These are phyloP conservation scores for Stachybotrys elegans DNA, from an alignment of 2,329 filamentous ascomycete species.

Conservation along the genomic window DNA sequence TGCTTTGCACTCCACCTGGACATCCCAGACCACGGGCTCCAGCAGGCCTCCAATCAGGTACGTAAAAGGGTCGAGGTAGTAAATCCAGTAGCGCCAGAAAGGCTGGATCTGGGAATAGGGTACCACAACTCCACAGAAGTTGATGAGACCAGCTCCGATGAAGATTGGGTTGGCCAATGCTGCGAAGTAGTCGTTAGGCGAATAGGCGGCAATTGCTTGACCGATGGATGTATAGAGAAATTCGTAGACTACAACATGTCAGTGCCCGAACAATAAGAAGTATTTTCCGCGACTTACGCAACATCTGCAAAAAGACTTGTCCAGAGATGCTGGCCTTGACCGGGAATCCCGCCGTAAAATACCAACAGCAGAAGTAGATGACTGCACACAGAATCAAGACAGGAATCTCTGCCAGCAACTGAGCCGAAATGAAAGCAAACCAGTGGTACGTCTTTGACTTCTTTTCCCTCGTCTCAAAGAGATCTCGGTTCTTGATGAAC, in stretches of 20 bases:
- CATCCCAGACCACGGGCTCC: conserved; percentile 29
- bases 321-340: conserved; percentile 36
- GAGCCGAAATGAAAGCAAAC: conserved; percentile 45
- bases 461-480: conserved; percentile 44
- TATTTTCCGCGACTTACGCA: conserved; percentile 27
- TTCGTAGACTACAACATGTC: conserved; percentile 29
- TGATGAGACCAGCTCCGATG: conserved; percentile 26
- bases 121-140: conserved; percentile 19
- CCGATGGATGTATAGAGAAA: conserved; percentile 37
- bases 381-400: conserved; percentile 30
- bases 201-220: conserved; percentile 41
- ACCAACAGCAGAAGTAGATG: conserved; percentile 44
- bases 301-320: conserved; percentile 41
- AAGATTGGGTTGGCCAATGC: conserved; percentile 40
- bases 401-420: conserved; percentile 34
- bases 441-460: conserved; percentile 47
- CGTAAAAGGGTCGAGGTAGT: conserved; percentile 36
- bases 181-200: conserved; percentile 44
- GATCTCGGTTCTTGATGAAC: conserved; percentile 40
- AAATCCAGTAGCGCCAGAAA: conserved; percentile 27
- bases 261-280: too few relatives aligned
- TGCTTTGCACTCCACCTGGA: conserved; percentile 26
- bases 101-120: conserved; percentile 15
- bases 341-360: conserved; percentile 29
- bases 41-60: conserved; percentile 35